Conservation (phyloP, 805 yeast genomes). For the Suhomyces sp. region DNA sequence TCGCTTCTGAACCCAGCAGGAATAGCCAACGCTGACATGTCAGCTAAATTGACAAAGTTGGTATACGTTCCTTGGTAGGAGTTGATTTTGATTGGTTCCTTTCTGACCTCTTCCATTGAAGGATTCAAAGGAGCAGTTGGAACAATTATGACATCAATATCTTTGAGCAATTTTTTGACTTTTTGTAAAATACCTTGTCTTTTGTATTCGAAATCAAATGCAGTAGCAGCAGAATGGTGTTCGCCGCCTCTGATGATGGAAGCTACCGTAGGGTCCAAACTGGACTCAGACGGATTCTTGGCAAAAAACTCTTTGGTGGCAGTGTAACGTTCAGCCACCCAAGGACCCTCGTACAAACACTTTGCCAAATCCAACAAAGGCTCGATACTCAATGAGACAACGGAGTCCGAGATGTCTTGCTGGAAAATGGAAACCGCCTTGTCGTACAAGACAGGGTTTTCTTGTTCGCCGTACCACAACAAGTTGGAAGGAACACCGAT, state of each 20-base stretch:
- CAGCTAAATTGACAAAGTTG: slow-evolving; percentile 92
- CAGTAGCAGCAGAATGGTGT: slow-evolving; percentile 74
- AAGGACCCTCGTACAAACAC: slow-evolving; percentile 94
- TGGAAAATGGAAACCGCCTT: slow-evolving; percentile 51
- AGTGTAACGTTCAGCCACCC: slow-evolving; percentile 95
- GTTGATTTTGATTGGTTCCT: slow-evolving; percentile 79
- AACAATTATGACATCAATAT: slow-evolving; percentile 74
- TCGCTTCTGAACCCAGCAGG: slow-evolving; percentile 85
- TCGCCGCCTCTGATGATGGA: slow-evolving; percentile 77
- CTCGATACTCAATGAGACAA: slow-evolving; percentile 66
- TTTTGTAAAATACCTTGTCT: slow-evolving; percentile 75
- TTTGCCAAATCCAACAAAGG: slow-evolving; percentile 78
- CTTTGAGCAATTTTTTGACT: slow-evolving; percentile 51
- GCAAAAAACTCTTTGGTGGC: slow-evolving; percentile 74
- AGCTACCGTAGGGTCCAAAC: slow-evolving; percentile 81
- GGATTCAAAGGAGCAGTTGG: slow-evolving; percentile 97
- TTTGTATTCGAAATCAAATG: slow-evolving; percentile 82
- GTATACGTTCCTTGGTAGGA: slow-evolving; percentile 98
- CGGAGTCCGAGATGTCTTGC: slow-evolving; percentile 47
- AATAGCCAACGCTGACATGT: slow-evolving; percentile 84
- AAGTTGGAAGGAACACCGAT: slow-evolving; percentile 75
- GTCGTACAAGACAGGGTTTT: slow-evolving; percentile 68
- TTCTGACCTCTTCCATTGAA: slow-evolving; percentile 63
- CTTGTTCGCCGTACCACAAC: slow-evolving; percentile 77
- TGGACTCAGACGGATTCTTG: slow-evolving; percentile 63